Conservation (phyloP, 2,329 filamentous ascomycete genomes). For the Clarireedia homoeocarpa region DNA sequence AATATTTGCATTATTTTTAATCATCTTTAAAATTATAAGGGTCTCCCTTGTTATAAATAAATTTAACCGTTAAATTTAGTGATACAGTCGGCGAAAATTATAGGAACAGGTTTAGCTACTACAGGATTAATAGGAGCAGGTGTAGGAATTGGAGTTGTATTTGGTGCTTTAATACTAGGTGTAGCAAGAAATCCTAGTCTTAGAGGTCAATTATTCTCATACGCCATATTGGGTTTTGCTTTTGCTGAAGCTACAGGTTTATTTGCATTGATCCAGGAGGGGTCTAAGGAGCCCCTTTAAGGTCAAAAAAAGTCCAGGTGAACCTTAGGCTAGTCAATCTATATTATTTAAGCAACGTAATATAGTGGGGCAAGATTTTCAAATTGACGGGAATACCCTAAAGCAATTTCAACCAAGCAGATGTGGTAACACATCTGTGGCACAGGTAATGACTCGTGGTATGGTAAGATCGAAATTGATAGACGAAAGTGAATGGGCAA, state of each 20-base stretch:
- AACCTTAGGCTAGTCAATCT: not conserved
- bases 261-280: not conserved
- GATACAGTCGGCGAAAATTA: too few species aligned
- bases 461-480: not conserved
- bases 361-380: not conserved
- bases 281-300: not conserved
- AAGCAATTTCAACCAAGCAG: not conserved
- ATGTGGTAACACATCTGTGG: not conserved
- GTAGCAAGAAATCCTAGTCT: not conserved
- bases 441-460: not conserved
- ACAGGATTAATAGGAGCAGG: too few species aligned
- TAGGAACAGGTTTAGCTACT: too few species aligned
- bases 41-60: not conserved
- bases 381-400: not conserved
- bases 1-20: not conserved
- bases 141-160: too few species aligned
- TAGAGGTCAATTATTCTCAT: not conserved
- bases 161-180: not conserved
- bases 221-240: not conserved
- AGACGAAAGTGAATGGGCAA: not conserved
- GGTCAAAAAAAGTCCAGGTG: not conserved
- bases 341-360: not conserved
- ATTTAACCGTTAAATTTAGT: not conserved
- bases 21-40: not conserved
- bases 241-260: not conserved